phyloP scores from a whole-genome alignment of 352 stramenopile species.

The Pelagophyceae sp. region DNA sequence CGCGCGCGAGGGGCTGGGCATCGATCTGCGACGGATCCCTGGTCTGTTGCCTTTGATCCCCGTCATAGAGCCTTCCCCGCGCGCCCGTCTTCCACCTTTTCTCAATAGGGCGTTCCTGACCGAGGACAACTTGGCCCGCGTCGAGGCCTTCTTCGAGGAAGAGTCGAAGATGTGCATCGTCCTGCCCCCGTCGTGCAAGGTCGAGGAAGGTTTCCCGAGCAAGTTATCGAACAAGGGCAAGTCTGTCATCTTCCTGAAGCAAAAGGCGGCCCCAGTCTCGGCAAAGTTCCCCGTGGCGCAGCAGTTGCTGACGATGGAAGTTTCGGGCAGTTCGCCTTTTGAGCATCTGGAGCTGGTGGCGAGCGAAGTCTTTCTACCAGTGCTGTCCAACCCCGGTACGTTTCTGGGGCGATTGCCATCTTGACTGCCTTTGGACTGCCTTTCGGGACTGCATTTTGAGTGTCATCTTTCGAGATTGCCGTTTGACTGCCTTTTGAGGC shows the following conservation, averaged over 20 bases:
- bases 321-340: constrained; percentile 70
- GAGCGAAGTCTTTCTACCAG: constrained; percentile 83
- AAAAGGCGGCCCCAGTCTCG: not conserved
- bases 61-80: no score
- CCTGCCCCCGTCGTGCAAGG: not conserved
- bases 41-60: not conserved
- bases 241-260: constrained; percentile 4
- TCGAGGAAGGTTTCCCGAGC: not conserved
- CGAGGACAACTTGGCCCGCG: not conserved
- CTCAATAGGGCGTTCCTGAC: not conserved
- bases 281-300: not conserved
- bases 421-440: no score
- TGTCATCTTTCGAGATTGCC: no score
- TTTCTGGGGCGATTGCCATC: no score
- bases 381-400: constrained; percentile 87
- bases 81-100: no score
- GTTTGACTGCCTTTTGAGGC: no score
- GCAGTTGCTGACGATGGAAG: not conserved
- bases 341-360: constrained; percentile 88
- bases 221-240: constrained; percentile 14
- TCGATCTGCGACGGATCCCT: not conserved
- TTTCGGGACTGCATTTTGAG: no score
- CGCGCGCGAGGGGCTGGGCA: not conserved
- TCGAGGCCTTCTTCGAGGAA: constrained; percentile 15
- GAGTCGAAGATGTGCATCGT: constrained; percentile 9